Evolutionary conservation across 228 moss, liverwort and hornwort genomes (phyloP).

Genomic region (Sphagnum magellanicum): DNA sequence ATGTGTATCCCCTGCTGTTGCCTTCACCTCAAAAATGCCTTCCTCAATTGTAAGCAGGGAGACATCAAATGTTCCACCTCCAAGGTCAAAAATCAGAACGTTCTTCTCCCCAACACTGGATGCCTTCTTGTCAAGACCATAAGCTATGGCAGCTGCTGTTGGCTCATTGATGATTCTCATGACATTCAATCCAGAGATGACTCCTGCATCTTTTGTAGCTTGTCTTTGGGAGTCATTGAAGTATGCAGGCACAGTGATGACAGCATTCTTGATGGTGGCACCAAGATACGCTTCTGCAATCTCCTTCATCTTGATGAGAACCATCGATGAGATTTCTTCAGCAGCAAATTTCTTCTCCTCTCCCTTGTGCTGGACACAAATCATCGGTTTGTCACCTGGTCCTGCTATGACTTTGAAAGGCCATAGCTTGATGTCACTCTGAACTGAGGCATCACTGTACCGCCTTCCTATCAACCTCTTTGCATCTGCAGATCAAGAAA

Average conservation of each 20-base stretch:
- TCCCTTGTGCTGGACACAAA: slow-evolving; percentile 33
- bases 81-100: slow-evolving; percentile 48
- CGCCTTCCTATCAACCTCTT: slow-evolving; percentile 43
- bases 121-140: slow-evolving; percentile 50
- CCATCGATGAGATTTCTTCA: slow-evolving; percentile 38
- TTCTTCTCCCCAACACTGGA: slow-evolving; percentile 26
- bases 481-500: slow-evolving; percentile 12
- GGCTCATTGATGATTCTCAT: slow-evolving; percentile 47
- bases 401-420: slow-evolving; percentile 41
- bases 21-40: slow-evolving; percentile 35
- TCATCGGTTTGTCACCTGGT: slow-evolving; percentile 39
- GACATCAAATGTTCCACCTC: slow-evolving; percentile 56
- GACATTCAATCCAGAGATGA: slow-evolving; percentile 40
- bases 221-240: slow-evolving; percentile 20
- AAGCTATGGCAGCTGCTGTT: slow-evolving; percentile 51
- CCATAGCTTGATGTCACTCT: slow-evolving; percentile 52
- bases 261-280: slow-evolving; percentile 34
- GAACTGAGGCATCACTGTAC: slow-evolving; percentile 28
- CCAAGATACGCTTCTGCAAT: slow-evolving; percentile 54
- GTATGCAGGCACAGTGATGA: slow-evolving; percentile 44
- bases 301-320: slow-evolving; percentile 27
- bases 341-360: slow-evolving; percentile 44
- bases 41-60: slow-evolving; percentile 48
- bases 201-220: slow-evolving; percentile 31
- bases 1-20: slow-evolving; percentile 31